Evolutionary conservation across 441 rosid species (phyloP), one percentile per base, ranked within the genome.

Genomic region (Geranium incanum): DNA sequence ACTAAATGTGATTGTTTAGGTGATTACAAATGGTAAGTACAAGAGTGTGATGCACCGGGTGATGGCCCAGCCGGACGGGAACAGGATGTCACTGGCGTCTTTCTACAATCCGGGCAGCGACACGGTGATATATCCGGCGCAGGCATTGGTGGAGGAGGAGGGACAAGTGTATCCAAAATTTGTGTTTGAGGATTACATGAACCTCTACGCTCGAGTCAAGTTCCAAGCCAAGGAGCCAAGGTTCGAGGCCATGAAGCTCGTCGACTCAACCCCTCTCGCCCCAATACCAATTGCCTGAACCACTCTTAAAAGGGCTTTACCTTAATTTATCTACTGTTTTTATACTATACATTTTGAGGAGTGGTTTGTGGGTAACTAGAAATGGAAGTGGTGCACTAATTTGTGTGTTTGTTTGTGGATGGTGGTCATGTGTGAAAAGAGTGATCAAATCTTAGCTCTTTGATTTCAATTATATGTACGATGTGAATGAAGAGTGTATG

Each of bases 151-250:
- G 8, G 87, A 87, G 72, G 70, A 80, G 11, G 33, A 72, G 11
- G 57, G 55, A 12, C 78, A 60, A 18, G 45, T 63, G 55, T 86
- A 91, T 74, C 97, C 97, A 0, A 89, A 84, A 72, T 91, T 89
- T 64, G 88, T 86, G 80, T 91, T 91, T 23, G 92, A 84, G 37
- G 93, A 88, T 78, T 91, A 91, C 80, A 91, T 91, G 97, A 84
- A 86, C 69, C 85, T 85, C 64, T 91, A 91, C 38, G 75, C 84
- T 0, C 87, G 85, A 3, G 80, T 87, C 71, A 91, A 91, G 84
- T 91, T 91, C 70, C 84, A 87, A 71, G 85, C 88, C 13, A 91
- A 91, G 85, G 89, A 89, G 73, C 93, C 95, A 5, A 83, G 95
- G 59, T 91, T 89, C 21, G 88, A 87, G 74, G 91, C 91, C 62